Percentiles rank a stretch among this genome's conserved stretches.
Conservation (phyloP, 805 yeast genomes). For the Huiozyma naganishii region DNA sequence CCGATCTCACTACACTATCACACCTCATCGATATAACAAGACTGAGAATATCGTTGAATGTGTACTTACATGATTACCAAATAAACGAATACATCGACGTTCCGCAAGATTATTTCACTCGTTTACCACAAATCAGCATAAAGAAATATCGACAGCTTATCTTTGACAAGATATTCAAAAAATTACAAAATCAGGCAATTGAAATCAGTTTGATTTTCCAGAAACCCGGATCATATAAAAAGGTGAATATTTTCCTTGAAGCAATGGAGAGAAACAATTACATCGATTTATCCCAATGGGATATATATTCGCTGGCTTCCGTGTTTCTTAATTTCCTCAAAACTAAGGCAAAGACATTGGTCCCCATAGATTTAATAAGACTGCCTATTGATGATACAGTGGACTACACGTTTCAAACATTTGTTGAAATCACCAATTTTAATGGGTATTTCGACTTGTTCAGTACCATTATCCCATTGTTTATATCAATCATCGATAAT, state of each 20-base stretch:
- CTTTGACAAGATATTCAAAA: conserved; percentile 42
- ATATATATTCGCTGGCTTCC: conserved; percentile 36
- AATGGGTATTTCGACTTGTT: conserved; percentile 28
- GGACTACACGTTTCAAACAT: conserved; percentile 32
- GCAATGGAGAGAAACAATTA: conserved; percentile 46
- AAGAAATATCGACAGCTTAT: conserved; percentile 30
- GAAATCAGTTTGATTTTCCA: conserved; percentile 40
- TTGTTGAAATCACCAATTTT: conserved; percentile 27
- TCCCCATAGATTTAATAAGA: conserved; percentile 38
- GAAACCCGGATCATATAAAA: conserved; percentile 44
- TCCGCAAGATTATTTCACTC: conserved; percentile 30
- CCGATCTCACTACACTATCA: conserved; percentile 43
- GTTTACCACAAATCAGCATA: conserved; percentile 20
- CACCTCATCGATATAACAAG: conserved; percentile 60
- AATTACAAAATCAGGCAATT: conserved; percentile 34
- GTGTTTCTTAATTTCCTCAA: conserved; percentile 36
- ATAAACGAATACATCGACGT: conserved; percentile 40
- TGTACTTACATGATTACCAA: conserved; percentile 57
- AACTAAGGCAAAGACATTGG: conserved; percentile 42
- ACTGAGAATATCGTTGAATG: conserved; percentile 63
- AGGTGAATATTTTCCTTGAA: conserved; percentile 33
- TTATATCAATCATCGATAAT: conserved; percentile 33
- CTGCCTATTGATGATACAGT: conserved; percentile 45
- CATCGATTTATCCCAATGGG: conserved; percentile 56
- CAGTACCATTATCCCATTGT: conserved; percentile 36